Evolutionary conservation across 768 basidiomycete species (phyloP), one percentile per base, ranked within the genome.

Genomic region (Tremella fuciformis): DNA sequence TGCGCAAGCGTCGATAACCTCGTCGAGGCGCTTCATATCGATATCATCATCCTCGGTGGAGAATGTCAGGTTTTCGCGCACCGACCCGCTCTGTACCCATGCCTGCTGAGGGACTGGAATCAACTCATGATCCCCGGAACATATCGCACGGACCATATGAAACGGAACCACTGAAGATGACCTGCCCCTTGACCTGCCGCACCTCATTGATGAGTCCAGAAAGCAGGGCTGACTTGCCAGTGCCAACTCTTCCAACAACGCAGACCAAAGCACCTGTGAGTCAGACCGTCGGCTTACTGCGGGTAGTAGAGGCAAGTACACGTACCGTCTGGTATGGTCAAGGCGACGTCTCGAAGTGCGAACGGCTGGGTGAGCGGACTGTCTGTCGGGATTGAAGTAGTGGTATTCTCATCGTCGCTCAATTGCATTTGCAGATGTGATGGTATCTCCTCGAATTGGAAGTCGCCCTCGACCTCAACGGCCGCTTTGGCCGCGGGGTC

Each of bases 301-400:
- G n/a, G n/a, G n/a, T n/a, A n/a, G n/a, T 18, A n/a, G 42, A n/a
- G 21, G 13, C 8, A 0, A 0, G 24, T 3, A 24, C n/a, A 54
- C 59, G 69, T 22, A 65, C 64, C 65, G 29, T 76, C 79, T 1
- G 80, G 80, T 38, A 85, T 60, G 70, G 42, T 69, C 37, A 86
- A 59, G 55, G 80, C 78, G 53, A 86, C 68, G 59, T 80, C 74
- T 41, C 76, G 79, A 49, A 86, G 69, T 51, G 79, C 76, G 60
- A 85, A 86, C 0, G 84, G 84, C 57, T 63, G 51, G 39, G 66
- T 57, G 13, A 46, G n/a, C n/a, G 42, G 42, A 22, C 7, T 46
- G 8, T 46, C n/a, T 22, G 16, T 8, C 42, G n/a, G n/a, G n/a
- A 15, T 4, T 22, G 42, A 46, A 4, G n/a, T 15, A 4, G n/a